Percentiles rank a stretch among this genome's conserved stretches.
phyloP scores from a whole-genome alignment of 495 filamentous ascomycete genomes.

The Aspergillus wentii region DNA sequence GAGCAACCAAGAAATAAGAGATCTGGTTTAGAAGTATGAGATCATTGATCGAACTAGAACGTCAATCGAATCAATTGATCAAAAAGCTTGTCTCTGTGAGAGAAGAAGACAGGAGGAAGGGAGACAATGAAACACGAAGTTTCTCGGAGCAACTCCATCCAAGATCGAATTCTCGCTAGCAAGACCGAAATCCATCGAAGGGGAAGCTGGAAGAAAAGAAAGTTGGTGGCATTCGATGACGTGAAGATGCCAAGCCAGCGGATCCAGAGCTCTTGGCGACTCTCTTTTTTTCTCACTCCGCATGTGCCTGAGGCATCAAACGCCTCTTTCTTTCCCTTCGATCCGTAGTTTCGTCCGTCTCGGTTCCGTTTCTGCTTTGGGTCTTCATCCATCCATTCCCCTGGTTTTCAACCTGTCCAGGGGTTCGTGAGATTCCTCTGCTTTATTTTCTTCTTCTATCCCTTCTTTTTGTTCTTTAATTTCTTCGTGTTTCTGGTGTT shows the following conservation, averaged over 20 bases:
- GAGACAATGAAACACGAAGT: no score
- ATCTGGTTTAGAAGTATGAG: slow-evolving; percentile 1
- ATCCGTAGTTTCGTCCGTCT: no score
- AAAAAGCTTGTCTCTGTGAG: neutral
- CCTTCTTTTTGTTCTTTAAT: neutral
- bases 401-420: no score
- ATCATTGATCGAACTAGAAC: slow-evolving; percentile 1
- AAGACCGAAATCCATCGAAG: no score
- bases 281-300: neutral
- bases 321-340: neutral
- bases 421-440: no score
- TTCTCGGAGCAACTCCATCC: no score
- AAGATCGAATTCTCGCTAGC: no score
- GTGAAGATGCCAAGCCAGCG: slow-evolving; percentile 8
- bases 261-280: neutral
- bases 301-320: no score
- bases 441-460: slow-evolving; percentile 4
- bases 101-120: no score
- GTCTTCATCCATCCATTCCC: neutral
- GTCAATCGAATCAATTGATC: slow-evolving; percentile 2
- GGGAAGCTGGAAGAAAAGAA: neutral
- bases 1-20: no score
- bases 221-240: slow-evolving; percentile 9
- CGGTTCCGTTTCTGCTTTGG: no score
- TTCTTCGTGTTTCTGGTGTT: slow-evolving; percentile 9